Evolutionary conservation across 495 filamentous ascomycete species (phyloP), one percentile per base, ranked within the genome.

Genomic region (Chlorociboria aeruginascens): DNA sequence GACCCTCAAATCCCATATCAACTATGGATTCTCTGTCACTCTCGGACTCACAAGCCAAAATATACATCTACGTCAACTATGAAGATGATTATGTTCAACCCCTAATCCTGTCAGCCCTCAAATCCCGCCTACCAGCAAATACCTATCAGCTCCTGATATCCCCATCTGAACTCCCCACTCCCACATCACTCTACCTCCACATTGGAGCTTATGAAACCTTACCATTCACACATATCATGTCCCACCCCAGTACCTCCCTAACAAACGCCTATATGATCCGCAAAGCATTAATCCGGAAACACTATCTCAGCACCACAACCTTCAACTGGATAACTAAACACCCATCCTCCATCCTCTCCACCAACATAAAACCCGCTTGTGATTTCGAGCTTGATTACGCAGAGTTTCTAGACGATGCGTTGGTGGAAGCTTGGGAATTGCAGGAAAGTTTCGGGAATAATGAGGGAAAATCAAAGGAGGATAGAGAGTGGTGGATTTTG

Each of bases 251-350:
- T 9, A 77, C 74, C 1, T 78, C 70, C 36, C 72, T 88, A 6
- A 69, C 77, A 32, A 94, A 92, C 61, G 79, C 82, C 50, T 96
- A 94, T 60, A 78, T 95, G 57, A 89, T 95, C 63, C 88, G 92
- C 56, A 97, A 96, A 72, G 92, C 92, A 1, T 67, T 98, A n/a
- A 95, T 96, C 57, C 78, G 92, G 41, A 98, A 98, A 63, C 92
- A 98, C 61, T 95, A 87, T 61, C 73, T 98, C 3, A 76, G 80
- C 6, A 78, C 79, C 12, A 95, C 90, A 0, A 74, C 93, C 32
- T 67, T 77, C 35, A 80, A 79, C 53, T 94, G 88, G 83, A 66
- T 83, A 10, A 74, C 81, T 14, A 98, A 98, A 58, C 68, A 89
- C 53, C 87, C 90, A 0, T 66, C 73, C 32, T 85, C 79, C 13